phyloP scores from a whole-genome alignment of 2,329 filamentous ascomycete genomes.

The Venturia aucupariae region DNA sequence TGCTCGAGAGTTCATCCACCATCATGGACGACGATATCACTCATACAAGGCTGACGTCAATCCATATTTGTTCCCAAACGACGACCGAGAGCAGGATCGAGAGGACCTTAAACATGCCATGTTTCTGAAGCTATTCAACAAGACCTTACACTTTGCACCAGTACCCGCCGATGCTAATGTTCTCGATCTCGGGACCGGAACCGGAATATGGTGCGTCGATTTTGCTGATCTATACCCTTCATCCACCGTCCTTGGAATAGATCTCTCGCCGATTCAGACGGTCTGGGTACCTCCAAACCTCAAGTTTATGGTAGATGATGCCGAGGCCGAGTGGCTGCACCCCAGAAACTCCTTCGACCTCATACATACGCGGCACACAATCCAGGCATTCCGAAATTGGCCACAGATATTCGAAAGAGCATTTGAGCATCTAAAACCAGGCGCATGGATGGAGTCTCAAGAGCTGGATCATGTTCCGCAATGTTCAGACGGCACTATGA shows the following conservation, averaged over 20 bases:
- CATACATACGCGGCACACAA: conserved; percentile 45
- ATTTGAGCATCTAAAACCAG: conserved; percentile 33
- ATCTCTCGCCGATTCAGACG: conserved; percentile 34
- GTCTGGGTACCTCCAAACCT: conserved; percentile 34
- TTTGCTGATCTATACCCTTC: conserved; percentile 31
- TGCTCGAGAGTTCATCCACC: conserved; percentile 10
- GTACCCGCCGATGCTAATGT: conserved; percentile 17
- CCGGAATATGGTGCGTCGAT: conserved; percentile 30
- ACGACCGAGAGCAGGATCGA: conserved; percentile 13
- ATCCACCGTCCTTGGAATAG: conserved; percentile 29
- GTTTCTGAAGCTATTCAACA: conserved; percentile 22
- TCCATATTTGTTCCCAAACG: conserved; percentile 14
- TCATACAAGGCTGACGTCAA: conserved; percentile 9
- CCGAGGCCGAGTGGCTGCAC: conserved; percentile 20
- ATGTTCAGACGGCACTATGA: conserved; percentile 34
- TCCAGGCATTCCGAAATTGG: conserved; percentile 47
- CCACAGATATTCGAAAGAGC: conserved; percentile 40
- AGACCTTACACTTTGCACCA: conserved; percentile 31
- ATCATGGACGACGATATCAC: conserved; percentile 15
- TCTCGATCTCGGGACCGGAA: conserved; percentile 8
- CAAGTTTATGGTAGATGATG: conserved; percentile 34
- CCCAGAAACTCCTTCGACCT: conserved; percentile 42
- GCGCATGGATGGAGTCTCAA: conserved; percentile 40
- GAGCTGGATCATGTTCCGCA: conserved; percentile 12
- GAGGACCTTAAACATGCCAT: conserved; percentile 13